phyloP scores from a whole-genome alignment of 106 monocot species.

The Hemerocallis citrina region DNA sequence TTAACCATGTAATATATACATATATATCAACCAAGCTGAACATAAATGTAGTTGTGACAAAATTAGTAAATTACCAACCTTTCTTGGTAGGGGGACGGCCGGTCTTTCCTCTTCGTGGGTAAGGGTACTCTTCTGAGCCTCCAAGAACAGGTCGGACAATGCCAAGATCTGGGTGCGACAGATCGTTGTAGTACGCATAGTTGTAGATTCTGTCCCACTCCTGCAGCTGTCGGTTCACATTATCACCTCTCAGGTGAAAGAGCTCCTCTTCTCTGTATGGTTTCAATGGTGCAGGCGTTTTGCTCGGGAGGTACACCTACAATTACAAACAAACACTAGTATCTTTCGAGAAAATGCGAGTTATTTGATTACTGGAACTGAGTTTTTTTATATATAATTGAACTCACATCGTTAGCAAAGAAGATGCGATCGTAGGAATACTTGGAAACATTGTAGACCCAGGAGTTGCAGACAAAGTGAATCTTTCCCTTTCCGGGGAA shows the following conservation, averaged over 20 bases:
- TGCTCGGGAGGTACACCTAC: conserved; percentile 42
- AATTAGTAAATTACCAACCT: too few relatives aligned
- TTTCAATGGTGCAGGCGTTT: conserved; percentile 37
- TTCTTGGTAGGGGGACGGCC: conserved; percentile 30
- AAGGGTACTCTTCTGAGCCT: conserved; percentile 44
- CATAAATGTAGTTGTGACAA: too few relatives aligned
- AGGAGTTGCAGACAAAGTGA: conserved; percentile 62
- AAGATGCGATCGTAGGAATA: conserved; percentile 44
- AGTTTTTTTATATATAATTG: background rate
- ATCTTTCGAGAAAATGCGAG: background rate
- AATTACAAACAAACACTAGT: too few relatives aligned
- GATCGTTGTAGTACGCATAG: conserved; percentile 75
- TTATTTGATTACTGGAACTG: too few relatives aligned
- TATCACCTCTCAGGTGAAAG: conserved; percentile 38
- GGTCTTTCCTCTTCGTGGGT: conserved; percentile 62
- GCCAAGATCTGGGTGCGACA: conserved; percentile 46
- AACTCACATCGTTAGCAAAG: conserved; percentile 48
- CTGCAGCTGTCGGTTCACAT: conserved; percentile 28
- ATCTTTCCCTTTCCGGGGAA: conserved; percentile 33
- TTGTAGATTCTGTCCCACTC: conserved; percentile 53
- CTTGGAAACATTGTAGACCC: conserved; percentile 40
- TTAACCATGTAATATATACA: too few relatives aligned
- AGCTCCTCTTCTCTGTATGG: conserved; percentile 52
- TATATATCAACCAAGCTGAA: too few relatives aligned
- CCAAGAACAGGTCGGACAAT: conserved; percentile 40